Conservation (phyloP, 2,329 filamentous ascomycete genomes). For the Capronia coronata region DNA sequence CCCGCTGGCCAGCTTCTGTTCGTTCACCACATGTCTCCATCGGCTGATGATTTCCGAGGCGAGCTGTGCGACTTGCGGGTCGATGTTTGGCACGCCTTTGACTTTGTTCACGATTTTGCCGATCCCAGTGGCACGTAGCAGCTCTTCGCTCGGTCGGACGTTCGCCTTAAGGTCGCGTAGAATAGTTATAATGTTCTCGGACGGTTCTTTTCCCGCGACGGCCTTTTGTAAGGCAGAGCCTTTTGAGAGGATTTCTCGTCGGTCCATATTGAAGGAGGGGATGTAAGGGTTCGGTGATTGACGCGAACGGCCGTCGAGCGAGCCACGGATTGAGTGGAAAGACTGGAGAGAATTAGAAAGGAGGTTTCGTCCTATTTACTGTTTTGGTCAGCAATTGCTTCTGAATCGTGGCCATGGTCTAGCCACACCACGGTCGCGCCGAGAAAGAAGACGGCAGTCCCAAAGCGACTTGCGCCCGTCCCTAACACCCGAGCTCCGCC, state of each 20-base stretch:
- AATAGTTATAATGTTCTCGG: conserved; percentile 64
- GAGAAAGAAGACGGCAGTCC: neutral
- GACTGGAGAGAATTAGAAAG: neutral
- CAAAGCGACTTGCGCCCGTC: neutral
- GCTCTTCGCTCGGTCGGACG: conserved; percentile 77
- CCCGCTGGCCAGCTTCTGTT: conserved; percentile 33
- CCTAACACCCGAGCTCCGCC: neutral
- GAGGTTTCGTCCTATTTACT: neutral
- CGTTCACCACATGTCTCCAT: conserved; percentile 74
- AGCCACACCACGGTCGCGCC: neutral
- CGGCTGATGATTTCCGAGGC: conserved; percentile 79
- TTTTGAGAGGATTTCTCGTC: conserved; percentile 70
- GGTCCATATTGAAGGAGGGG: conserved; percentile 59
- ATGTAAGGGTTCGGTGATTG: conserved; percentile 1
- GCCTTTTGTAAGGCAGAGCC: conserved; percentile 77
- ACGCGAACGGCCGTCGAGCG: neutral
- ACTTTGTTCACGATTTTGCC: conserved; percentile 83
- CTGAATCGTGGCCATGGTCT: neutral
- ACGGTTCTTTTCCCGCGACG: conserved; percentile 64
- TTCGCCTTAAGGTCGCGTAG: conserved; percentile 74
- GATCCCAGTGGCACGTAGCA: conserved; percentile 83
- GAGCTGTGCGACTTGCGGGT: conserved; percentile 59
- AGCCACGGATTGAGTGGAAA: neutral
- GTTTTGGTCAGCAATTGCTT: neutral
- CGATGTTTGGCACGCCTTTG: conserved; percentile 67